Evolutionary conservation across 352 stramenopile species (phyloP).

Genomic region (Paralagenidium karlingii): DNA sequence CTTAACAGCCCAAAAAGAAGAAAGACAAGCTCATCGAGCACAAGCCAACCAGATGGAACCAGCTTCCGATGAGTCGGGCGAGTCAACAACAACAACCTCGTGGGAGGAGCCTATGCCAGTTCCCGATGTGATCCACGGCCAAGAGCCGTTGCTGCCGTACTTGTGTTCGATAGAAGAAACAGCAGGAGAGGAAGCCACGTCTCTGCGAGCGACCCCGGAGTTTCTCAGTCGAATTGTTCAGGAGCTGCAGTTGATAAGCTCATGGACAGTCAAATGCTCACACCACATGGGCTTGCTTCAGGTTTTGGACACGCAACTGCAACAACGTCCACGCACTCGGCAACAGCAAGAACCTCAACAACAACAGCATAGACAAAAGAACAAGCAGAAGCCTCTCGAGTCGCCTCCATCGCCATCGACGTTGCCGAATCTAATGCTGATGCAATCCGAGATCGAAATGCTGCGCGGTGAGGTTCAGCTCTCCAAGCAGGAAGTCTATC

Average conservation of each 20-base stretch:
- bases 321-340: no score
- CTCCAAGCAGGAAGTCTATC: conserved; percentile 10
- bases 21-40: no score
- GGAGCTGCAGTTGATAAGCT: conserved; percentile 33
- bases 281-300: conserved; percentile 3
- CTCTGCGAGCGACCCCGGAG: no score
- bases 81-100: no score
- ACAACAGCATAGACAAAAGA: neutral
- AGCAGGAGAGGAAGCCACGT: no score
- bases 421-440: conserved; percentile 6
- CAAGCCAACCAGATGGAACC: no score
- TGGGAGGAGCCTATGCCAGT: no score
- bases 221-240: conserved; percentile 40
- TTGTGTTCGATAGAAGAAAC: no score
- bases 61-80: no score
- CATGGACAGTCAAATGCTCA: conserved; percentile 16
- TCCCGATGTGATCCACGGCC: no score
- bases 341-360: conserved; percentile 4
- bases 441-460: conserved; percentile 24
- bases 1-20: no score
- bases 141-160: no score
- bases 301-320: neutral
- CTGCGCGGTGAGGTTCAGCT: conserved; percentile 13
- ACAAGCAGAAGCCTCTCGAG: neutral
- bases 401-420: neutral